A percentile compares a stretch with the other conserved stretches of the same genome.
Conservation (phyloP, 116 monocot species). For the Papilionanthe hybrid region DNA sequence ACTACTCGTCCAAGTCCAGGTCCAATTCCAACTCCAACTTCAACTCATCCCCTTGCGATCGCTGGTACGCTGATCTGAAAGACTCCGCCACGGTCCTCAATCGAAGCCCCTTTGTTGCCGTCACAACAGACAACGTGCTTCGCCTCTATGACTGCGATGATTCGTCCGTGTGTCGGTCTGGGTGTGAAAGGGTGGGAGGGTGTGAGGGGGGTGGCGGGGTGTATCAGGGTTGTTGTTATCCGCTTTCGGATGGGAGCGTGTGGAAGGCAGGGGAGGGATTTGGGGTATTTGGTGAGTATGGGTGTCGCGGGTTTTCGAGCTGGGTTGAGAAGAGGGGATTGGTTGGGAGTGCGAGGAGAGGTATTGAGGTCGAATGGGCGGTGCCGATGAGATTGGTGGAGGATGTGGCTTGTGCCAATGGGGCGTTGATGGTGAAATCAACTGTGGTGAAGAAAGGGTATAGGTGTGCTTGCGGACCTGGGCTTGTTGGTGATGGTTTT, state of each 20-base stretch:
- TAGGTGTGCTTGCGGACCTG: conserved; percentile 48
- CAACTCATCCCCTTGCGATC: conserved; percentile 22
- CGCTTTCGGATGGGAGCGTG: conserved; percentile 65
- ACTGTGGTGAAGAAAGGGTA: conserved; percentile 53
- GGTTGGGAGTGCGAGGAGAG: conserved; percentile 11
- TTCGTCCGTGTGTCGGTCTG: conserved; percentile 61
- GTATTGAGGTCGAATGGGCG: conserved; percentile 81
- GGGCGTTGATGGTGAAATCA: conserved; percentile 53
- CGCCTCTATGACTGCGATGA: conserved; percentile 86
- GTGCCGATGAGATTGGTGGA: conserved; percentile 32
- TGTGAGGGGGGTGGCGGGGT: conserved; percentile 14
- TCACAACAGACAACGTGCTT: conserved; percentile 55
- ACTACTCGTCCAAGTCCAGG: conserved; percentile 30
- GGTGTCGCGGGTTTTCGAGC: conserved; percentile 87
- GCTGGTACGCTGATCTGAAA: conserved; percentile 31
- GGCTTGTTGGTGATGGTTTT: conserved; percentile 68
- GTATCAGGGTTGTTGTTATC: conserved; percentile 64
- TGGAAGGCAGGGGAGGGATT: conserved; percentile 67
- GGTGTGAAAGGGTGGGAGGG: conserved; percentile 22
- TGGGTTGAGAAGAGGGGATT: conserved; percentile 27
- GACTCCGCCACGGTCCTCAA: conserved; percentile 6
- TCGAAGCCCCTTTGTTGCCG: conserved; percentile 32
- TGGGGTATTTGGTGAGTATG: conserved; percentile 49
- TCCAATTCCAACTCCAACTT: conserved; percentile 15
- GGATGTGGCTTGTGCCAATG: conserved; percentile 37